These are phyloP conservation scores for Isatis lusitanica DNA, from an alignment of 441 rosid species.

Conservation along the genomic window DNA sequence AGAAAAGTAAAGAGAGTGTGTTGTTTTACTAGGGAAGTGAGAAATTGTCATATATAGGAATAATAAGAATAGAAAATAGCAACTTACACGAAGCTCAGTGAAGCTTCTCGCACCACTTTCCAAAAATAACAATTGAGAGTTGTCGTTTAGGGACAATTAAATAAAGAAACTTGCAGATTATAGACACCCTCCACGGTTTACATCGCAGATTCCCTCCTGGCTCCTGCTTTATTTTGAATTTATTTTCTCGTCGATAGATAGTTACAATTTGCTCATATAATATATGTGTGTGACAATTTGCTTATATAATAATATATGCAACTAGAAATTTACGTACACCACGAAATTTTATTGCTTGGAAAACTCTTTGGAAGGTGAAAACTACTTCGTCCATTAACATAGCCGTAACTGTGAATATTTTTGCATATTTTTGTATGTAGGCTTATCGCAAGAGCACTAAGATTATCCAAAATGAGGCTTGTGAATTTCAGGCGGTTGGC, in stretches of 20 bases:
- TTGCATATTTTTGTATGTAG: neutral
- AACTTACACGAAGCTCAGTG: conserved; percentile 33
- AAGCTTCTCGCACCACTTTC: conserved; percentile 38
- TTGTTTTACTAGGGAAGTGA: conserved; percentile 25
- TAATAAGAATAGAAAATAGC: conserved; percentile 21
- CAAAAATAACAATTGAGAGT: conserved; percentile 29
- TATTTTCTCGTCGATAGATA: neutral
- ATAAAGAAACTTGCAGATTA: conserved; percentile 29
- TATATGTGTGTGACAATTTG: conserved; percentile 23
- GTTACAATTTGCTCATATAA: conserved; percentile 1
- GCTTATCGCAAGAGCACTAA: neutral
- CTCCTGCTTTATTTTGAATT: neutral
- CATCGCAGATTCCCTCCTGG: conserved; percentile 14
- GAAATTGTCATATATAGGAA: conserved; percentile 1
- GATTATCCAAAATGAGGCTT: neutral
- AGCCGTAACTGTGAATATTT: neutral
- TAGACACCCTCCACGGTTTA: conserved; percentile 31
- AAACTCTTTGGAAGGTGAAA: neutral
- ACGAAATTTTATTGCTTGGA: neutral
- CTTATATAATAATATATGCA: neutral
- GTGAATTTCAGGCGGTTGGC: neutral
- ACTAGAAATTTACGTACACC: neutral
- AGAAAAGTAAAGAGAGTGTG: neutral
- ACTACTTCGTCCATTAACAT: neutral
- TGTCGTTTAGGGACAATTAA: conserved; percentile 22